phyloP scores from a whole-genome alignment of 139 green algal species.

The Chlamydomonas sphaeroides region DNA sequence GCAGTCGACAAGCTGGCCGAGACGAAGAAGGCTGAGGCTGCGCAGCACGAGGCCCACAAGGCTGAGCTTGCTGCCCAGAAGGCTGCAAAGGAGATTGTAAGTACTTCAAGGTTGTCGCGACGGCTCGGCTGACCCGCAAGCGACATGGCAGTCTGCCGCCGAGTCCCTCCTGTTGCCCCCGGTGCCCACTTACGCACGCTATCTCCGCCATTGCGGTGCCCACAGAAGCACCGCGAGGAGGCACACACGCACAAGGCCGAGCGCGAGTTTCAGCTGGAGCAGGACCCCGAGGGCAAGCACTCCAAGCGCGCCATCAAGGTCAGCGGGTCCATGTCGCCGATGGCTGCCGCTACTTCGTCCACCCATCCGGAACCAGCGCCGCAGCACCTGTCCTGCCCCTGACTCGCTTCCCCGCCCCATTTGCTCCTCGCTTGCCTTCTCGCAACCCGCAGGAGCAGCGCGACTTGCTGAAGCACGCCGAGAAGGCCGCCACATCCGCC shows the following conservation, averaged over 20 bases:
- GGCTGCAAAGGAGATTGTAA: background rate
- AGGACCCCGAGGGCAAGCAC: constrained; percentile 24
- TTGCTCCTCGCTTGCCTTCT: background rate
- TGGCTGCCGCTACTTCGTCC: no score
- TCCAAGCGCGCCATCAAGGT: constrained; percentile 43
- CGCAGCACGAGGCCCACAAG: constrained; percentile 17
- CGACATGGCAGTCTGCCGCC: no score
- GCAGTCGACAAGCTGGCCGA: constrained; percentile 43
- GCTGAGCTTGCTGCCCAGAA: background rate
- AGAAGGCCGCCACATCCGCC: constrained; percentile 11
- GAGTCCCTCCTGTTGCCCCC: no score
- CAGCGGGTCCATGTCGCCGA: no score
- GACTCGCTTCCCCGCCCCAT: background rate
- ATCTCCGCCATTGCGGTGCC: background rate
- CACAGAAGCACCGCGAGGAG: constrained; percentile 11
- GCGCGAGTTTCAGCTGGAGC: constrained; percentile 7
- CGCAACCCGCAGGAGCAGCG: no score
- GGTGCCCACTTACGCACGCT: no score
- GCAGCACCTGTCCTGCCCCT: no score
- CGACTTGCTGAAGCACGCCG: constrained; percentile 28
- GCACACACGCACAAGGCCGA: constrained; percentile 1
- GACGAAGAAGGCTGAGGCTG: constrained; percentile 29
- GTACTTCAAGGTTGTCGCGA: background rate
- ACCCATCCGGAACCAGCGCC: no score
- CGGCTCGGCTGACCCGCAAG: no score